These are phyloP conservation scores for Citrus medica DNA, from an alignment of 345 rosid genomes.

Conservation along the genomic window DNA sequence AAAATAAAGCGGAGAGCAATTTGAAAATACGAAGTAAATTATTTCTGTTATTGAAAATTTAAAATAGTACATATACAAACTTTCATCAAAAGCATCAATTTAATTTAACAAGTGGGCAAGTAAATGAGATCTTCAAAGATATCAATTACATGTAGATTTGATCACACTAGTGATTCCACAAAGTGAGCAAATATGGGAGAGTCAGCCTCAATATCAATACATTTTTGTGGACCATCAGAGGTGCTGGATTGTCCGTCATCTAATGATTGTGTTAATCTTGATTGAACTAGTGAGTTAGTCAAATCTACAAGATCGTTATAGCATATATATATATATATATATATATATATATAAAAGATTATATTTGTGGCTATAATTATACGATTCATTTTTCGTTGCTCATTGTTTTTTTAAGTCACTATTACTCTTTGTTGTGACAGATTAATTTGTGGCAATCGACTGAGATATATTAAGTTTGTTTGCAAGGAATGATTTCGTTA, in stretches of 20 bases:
- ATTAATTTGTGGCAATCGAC: neutral
- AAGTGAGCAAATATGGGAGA: neutral
- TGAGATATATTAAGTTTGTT: neutral
- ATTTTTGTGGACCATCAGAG: slow-evolving; percentile 5
- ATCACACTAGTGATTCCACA: neutral
- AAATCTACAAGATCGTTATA: neutral
- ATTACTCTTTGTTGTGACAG: neutral
- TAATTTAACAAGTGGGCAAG: neutral
- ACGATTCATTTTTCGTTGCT: neutral
- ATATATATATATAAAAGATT: too few species aligned
- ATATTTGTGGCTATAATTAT: neutral
- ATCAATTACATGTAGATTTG: neutral
- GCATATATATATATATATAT: neutral
- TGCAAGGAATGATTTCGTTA: too few species aligned
- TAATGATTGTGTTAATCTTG: slow-evolving; percentile 9
- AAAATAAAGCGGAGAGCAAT: too few species aligned
- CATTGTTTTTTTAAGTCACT: neutral
- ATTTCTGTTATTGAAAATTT: too few species aligned
- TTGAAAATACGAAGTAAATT: too few species aligned
- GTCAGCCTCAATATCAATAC: slow-evolving; percentile 12
- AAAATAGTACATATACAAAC: too few species aligned
- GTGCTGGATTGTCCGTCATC: neutral
- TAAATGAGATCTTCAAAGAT: neutral
- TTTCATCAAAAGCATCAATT: neutral
- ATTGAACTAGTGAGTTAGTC: neutral